Percentiles rank a stretch among this genome's conserved stretches.
These are phyloP conservation scores for Scheffersomyces lignicola DNA, from an alignment of 1,139 yeast genomes.

Conservation along the genomic window DNA sequence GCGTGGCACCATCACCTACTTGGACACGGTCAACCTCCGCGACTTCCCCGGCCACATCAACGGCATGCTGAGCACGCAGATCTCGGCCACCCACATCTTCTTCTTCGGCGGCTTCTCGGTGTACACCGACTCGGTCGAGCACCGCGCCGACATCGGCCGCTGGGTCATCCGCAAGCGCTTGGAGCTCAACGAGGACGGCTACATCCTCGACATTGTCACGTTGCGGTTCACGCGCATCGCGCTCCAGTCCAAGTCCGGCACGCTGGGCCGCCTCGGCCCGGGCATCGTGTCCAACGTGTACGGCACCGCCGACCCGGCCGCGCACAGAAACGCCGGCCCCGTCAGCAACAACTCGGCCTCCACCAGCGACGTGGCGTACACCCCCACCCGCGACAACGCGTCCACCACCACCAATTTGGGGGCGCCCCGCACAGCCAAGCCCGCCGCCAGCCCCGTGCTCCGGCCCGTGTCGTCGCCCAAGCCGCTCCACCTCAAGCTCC, in stretches of 20 bases:
- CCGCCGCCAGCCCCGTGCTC: too few relatives aligned
- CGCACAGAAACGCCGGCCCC: slow-evolving; percentile 1
- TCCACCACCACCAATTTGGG: slow-evolving; percentile 8
- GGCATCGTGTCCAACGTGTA: slow-evolving; percentile 16
- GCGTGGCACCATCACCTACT: slow-evolving; percentile 32
- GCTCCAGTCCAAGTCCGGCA: slow-evolving; percentile 19
- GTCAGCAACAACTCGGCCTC: slow-evolving; percentile 3
- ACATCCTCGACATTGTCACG: slow-evolving; percentile 34
- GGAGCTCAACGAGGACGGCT: slow-evolving; percentile 36
- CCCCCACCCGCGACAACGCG: slow-evolving; percentile 17
- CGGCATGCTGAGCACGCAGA: slow-evolving; percentile 28
- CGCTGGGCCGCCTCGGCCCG: slow-evolving; percentile 27
- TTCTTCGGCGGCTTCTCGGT: slow-evolving; percentile 45
- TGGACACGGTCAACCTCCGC: slow-evolving; percentile 23
- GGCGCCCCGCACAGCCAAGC: too few relatives aligned
- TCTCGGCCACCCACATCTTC: slow-evolving; percentile 38
- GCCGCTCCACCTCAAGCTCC: slow-evolving; percentile 3
- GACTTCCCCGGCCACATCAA: slow-evolving; percentile 31
- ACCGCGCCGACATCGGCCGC: slow-evolving; percentile 24
- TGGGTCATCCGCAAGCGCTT: slow-evolving; percentile 40
- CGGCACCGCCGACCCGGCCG: slow-evolving; percentile 4
- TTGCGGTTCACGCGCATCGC: slow-evolving; percentile 31
- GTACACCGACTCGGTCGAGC: slow-evolving; percentile 21
- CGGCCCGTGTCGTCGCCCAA: too few relatives aligned
- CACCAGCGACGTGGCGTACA: background rate